These are phyloP conservation scores for Heliamphora exappendiculata DNA, from an alignment of 148 eudicot species.

Conservation along the genomic window DNA sequence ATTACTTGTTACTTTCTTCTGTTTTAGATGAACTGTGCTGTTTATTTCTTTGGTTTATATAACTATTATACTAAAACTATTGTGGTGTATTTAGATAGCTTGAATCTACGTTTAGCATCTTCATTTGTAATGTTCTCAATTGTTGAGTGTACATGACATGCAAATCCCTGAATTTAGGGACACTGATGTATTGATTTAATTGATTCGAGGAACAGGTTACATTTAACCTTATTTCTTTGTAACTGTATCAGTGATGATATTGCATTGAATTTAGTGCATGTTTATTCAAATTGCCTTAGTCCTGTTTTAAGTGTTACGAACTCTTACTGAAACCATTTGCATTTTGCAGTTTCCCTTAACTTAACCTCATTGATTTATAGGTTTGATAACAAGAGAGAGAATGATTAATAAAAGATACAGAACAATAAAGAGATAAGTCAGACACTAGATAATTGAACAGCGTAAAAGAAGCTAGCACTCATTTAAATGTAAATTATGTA, in stretches of 20 bases:
- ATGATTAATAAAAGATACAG: not conserved
- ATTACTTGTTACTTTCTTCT: not conserved
- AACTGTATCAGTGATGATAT: not conserved
- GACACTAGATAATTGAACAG: not conserved
- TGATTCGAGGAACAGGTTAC: not conserved
- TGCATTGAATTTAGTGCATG: not conserved
- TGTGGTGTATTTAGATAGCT: not conserved
- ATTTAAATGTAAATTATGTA: not conserved
- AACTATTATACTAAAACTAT: not conserved
- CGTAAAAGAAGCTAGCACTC: not conserved
- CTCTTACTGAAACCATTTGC: not conserved
- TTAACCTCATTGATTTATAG: not conserved
- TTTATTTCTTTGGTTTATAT: not conserved
- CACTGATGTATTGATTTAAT: not conserved
- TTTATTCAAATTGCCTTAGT: not conserved
- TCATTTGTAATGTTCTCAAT: not conserved
- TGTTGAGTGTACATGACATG: not conserved
- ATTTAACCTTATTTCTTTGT: not conserved
- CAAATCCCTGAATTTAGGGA: not conserved
- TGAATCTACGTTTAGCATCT: not conserved
- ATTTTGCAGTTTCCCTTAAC: not conserved
- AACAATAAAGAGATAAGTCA: not conserved
- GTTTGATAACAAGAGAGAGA: not conserved
- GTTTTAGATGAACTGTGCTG: not conserved
- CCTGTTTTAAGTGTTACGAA: not conserved